Evolutionary conservation across 2,329 filamentous ascomycete genomes (phyloP).

Genomic region (Drechmeria coniospora): DNA sequence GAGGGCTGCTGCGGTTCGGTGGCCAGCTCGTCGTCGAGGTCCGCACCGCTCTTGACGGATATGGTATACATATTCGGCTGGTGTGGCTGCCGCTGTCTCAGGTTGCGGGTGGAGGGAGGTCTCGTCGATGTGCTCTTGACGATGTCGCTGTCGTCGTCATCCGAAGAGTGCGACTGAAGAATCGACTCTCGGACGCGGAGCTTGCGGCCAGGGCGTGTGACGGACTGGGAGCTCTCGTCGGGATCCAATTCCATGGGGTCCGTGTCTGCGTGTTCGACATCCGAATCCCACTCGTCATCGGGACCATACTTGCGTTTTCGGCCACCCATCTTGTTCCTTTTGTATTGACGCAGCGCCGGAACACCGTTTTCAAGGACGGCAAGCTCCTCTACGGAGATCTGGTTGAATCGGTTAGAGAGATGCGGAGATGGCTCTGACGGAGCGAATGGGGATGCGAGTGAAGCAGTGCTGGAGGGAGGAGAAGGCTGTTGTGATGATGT

Average conservation of each 20-base stretch:
- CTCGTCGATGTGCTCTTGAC: conserved; percentile 1
- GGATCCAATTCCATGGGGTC: conserved; percentile 14
- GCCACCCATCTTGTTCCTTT: conserved; percentile 5
- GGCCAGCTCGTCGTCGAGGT: conserved; percentile 17
- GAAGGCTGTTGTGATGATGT: too few species aligned
- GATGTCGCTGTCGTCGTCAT: conserved; percentile 7
- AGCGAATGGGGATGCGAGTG: not conserved
- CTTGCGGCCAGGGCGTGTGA: conserved; percentile 2
- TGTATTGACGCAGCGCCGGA: conserved; percentile 11
- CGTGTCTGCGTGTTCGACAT: conserved; percentile 8
- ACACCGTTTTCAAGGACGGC: conserved; percentile 17
- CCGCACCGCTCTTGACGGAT: conserved; percentile 9
- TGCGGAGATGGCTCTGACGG: not conserved
- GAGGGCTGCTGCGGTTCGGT: conserved; percentile 12
- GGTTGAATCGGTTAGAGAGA: conserved; percentile 1
- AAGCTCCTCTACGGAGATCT: conserved; percentile 17
- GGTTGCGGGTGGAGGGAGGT: conserved; percentile 5
- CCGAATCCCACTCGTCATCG: conserved; percentile 15
- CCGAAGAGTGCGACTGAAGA: conserved; percentile 2
- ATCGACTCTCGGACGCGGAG: conserved; percentile 9
- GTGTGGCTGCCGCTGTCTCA: conserved; percentile 11
- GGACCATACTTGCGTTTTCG: conserved; percentile 17
- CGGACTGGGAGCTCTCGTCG: conserved; percentile 9
- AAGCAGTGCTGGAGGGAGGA: too few species aligned
- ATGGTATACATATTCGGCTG: conserved; percentile 11